These are phyloP conservation scores for Penicillium sp. DNA, from an alignment of 2,329 filamentous ascomycete species.

Conservation along the genomic window DNA sequence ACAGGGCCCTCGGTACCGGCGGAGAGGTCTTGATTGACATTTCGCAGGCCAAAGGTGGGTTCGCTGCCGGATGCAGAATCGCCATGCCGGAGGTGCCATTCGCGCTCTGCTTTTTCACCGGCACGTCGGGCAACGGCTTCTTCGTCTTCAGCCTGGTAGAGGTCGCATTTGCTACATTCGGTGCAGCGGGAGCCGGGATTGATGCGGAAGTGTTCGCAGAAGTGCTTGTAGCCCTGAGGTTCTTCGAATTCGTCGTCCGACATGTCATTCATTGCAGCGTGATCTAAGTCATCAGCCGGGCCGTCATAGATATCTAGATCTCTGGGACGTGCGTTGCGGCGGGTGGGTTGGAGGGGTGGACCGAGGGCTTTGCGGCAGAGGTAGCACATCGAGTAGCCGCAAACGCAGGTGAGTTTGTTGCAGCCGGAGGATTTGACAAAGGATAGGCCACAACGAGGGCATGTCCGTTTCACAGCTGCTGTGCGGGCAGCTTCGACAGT, in stretches of 20 bases:
- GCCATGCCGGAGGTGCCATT: slow-evolving; percentile 67
- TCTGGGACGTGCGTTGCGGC: slow-evolving; percentile 6
- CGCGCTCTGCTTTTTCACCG: slow-evolving; percentile 67
- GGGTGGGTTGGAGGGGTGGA: slow-evolving; percentile 19
- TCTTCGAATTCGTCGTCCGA: slow-evolving; percentile 36
- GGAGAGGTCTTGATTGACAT: slow-evolving; percentile 31
- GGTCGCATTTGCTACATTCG: slow-evolving; percentile 77
- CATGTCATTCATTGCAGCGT: slow-evolving; percentile 5
- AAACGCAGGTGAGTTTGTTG: slow-evolving; percentile 94
- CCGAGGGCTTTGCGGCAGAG: slow-evolving; percentile 73
- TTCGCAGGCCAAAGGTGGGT: slow-evolving; percentile 17
- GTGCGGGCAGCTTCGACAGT: slow-evolving; percentile 92
- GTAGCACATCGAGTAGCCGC: slow-evolving; percentile 98
- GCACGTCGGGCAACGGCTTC: slow-evolving; percentile 66
- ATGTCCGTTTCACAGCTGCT: slow-evolving; percentile 90
- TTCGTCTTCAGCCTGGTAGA: slow-evolving; percentile 70
- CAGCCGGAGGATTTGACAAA: slow-evolving; percentile 94
- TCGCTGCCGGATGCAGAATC: slow-evolving; percentile 17
- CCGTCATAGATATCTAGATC: slow-evolving; percentile 43
- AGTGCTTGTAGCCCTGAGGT: slow-evolving; percentile 81
- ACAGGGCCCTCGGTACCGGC: slow-evolving; percentile 13
- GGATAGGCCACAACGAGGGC: slow-evolving; percentile 82
- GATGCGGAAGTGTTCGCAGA: slow-evolving; percentile 91
- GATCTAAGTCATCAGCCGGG: slow-evolving; percentile 28
- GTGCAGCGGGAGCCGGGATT: slow-evolving; percentile 71